Evolutionary conservation across 2,329 filamentous ascomycete genomes (phyloP).

Genomic region (Arthrobotrys megalospora): DNA sequence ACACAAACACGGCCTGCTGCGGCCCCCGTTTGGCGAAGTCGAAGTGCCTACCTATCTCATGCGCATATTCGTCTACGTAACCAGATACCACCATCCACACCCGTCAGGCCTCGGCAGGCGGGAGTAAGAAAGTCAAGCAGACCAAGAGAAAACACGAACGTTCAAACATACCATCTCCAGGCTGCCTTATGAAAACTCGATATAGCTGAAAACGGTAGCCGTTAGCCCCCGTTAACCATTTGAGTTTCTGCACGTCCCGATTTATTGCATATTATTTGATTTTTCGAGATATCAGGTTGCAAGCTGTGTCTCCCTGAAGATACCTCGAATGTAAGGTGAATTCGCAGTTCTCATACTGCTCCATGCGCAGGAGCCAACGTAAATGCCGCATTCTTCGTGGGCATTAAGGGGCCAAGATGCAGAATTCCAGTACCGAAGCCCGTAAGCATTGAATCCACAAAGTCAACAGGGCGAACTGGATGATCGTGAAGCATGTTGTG

Average conservation of each 20-base stretch:
- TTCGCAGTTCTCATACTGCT: slow-evolving; percentile 12
- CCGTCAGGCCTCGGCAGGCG: slow-evolving; percentile 52
- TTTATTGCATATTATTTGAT: slow-evolving; percentile 35
- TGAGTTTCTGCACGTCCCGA: slow-evolving; percentile 19
- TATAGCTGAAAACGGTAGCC: slow-evolving; percentile 31
- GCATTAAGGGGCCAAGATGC: slow-evolving; percentile 41
- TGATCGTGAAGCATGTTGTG: slow-evolving; percentile 30
- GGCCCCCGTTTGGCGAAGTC: slow-evolving; percentile 18
- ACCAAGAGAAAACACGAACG: slow-evolving; percentile 13
- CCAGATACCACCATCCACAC: slow-evolving; percentile 32
- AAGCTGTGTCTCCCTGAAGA: slow-evolving; percentile 16
- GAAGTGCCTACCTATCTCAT: slow-evolving; percentile 52
- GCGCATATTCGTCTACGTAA: slow-evolving; percentile 48
- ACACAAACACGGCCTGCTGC: slow-evolving; percentile 8
- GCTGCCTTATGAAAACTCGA: slow-evolving; percentile 31
- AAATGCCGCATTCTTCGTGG: slow-evolving; percentile 55
- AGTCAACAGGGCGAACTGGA: slow-evolving; percentile 26
- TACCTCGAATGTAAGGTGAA: slow-evolving; percentile 11
- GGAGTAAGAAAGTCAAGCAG: slow-evolving; percentile 28
- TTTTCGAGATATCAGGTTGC: slow-evolving; percentile 14
- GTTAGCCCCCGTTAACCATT: slow-evolving; percentile 12
- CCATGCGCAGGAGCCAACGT: slow-evolving; percentile 12
- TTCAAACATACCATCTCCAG: background rate
- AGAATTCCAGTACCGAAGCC: slow-evolving; percentile 24
- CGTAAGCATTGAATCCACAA: slow-evolving; percentile 12